Evolutionary conservation across 768 basidiomycete species (phyloP).

Genomic region (Pleurotus citrinopileatus): DNA sequence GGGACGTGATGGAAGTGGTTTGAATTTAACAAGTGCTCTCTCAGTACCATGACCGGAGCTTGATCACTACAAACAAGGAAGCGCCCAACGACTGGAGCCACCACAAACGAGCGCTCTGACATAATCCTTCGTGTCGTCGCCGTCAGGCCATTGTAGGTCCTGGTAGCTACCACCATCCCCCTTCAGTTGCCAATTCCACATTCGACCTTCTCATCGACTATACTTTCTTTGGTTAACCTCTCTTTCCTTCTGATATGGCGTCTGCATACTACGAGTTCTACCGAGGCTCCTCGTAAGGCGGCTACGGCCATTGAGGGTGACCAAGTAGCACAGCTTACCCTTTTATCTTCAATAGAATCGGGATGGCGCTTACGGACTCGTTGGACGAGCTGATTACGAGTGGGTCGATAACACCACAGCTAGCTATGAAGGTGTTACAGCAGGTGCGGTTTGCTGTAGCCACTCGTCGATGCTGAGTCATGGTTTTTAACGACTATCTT

Average conservation of each 20-base stretch:
- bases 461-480: neutral
- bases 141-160: no score
- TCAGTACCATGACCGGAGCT: constrained; percentile 2
- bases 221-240: neutral
- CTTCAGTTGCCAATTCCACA: no score
- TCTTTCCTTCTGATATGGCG: constrained; percentile 50
- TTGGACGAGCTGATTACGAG: constrained; percentile 97
- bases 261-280: constrained; percentile 92
- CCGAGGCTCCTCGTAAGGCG: constrained; percentile 82
- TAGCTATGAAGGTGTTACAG: constrained; percentile 98
- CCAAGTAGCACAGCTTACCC: neutral
- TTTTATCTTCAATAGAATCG: constrained; percentile 63
- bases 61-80: constrained; percentile 7
- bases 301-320: constrained; percentile 1
- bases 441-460: constrained; percentile 57
- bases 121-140: neutral
- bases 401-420: constrained; percentile 93
- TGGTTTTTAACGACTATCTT: neutral
- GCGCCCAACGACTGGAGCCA: neutral
- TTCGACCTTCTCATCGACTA: neutral
- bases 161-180: no score
- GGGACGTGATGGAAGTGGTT: neutral
- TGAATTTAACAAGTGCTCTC: neutral
- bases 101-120: neutral
- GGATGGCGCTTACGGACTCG: constrained; percentile 96